These are phyloP conservation scores for Tetratostichococcus sp. DNA, from an alignment of 139 green algal species.

Conservation along the genomic window DNA sequence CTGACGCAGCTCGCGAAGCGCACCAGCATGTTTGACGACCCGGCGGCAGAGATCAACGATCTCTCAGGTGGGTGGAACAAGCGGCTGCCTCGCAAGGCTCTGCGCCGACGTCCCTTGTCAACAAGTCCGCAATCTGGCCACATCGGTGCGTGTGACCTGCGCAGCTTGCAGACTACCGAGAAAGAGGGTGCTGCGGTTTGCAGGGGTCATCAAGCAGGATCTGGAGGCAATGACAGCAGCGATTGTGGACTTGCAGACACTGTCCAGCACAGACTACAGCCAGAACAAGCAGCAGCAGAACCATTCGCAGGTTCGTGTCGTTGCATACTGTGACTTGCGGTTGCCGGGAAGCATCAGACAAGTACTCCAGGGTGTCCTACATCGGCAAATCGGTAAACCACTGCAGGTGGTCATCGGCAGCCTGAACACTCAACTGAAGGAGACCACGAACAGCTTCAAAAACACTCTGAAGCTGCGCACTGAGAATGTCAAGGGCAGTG, in stretches of 20 bases:
- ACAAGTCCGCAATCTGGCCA: no score
- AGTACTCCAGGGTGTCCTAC: no score
- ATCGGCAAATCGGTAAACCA: no score
- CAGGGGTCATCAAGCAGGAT: slow-evolving; percentile 83
- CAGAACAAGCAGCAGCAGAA: slow-evolving; percentile 76
- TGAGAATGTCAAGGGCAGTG: slow-evolving; percentile 83
- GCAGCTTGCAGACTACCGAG: not conserved
- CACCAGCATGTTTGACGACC: slow-evolving; percentile 97
- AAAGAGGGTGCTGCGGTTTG: not conserved
- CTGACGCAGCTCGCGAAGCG: slow-evolving; percentile 91
- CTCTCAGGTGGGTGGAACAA: slow-evolving; percentile 47
- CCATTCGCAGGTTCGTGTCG: slow-evolving; percentile 55
- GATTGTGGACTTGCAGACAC: slow-evolving; percentile 73
- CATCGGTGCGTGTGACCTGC: no score
- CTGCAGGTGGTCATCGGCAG: slow-evolving; percentile 68
- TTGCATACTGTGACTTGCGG: no score
- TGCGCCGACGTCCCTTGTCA: no score
- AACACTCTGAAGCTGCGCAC: slow-evolving; percentile 90
- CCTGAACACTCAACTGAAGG: slow-evolving; percentile 74
- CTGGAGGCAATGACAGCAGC: slow-evolving; percentile 78
- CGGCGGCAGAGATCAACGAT: slow-evolving; percentile 87
- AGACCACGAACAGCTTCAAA: slow-evolving; percentile 87
- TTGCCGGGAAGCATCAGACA: no score
- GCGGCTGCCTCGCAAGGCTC: no score
- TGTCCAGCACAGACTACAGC: slow-evolving; percentile 26